Conservation (phyloP, 1,139 yeast species). For the Blastobotrys apis region DNA sequence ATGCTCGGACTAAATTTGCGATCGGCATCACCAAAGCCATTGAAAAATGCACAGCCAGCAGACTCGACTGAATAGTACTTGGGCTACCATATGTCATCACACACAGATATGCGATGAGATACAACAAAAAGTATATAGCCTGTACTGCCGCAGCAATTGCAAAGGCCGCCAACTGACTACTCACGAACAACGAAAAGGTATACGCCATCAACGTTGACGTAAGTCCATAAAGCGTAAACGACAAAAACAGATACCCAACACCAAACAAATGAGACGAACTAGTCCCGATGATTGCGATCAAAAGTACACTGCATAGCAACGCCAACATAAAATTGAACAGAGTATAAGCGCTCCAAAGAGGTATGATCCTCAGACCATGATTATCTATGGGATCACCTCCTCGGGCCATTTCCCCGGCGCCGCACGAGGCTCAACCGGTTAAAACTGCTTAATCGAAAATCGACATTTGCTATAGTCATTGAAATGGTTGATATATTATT, state of each 20-base stretch:
- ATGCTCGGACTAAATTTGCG: conserved; percentile 30
- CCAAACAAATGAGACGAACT: conserved; percentile 26
- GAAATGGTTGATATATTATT: no score
- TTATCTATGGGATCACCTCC: no score
- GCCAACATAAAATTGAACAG: conserved; percentile 29
- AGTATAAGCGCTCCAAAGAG: conserved; percentile 36
- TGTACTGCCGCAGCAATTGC: conserved; percentile 36
- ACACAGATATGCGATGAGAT: conserved; percentile 34
- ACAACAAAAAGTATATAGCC: conserved; percentile 32
- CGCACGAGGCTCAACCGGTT: no score
- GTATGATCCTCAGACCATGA: conserved; percentile 36
- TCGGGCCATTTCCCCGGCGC: no score
- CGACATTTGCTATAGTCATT: no score
- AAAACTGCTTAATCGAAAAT: no score
- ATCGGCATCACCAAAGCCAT: conserved; percentile 33
- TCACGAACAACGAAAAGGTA: conserved; percentile 33
- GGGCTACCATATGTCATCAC: conserved; percentile 34
- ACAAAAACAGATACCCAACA: conserved; percentile 34
- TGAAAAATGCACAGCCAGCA: conserved; percentile 29
- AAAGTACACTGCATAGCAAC: conserved; percentile 27
- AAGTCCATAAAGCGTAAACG: conserved; percentile 32
- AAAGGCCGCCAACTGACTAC: conserved; percentile 37
- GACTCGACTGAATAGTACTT: conserved; percentile 22
- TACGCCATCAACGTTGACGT: conserved; percentile 33
- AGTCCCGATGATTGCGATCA: conserved; percentile 30